These are phyloP conservation scores for Saccharum officinarum DNA, from an alignment of 176 grass and related monocot genomes.

Conservation along the genomic window DNA sequence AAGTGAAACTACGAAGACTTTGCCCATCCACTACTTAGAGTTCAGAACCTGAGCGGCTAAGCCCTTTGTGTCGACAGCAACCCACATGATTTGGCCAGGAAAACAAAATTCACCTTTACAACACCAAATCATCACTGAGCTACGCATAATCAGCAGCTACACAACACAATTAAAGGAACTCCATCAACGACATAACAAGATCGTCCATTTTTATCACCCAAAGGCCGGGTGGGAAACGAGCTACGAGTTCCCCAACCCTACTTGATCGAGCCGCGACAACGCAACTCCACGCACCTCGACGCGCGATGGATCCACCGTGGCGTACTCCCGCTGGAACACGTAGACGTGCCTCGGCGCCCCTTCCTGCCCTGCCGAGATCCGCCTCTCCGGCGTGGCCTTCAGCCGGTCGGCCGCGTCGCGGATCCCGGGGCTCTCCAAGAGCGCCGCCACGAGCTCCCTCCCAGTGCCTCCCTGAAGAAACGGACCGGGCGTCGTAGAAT, in stretches of 20 bases:
- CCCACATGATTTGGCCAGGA: background rate
- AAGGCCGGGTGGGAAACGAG: background rate
- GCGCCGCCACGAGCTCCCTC: conserved; percentile 55
- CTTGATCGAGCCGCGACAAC: background rate
- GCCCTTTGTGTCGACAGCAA: background rate
- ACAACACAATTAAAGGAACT: background rate
- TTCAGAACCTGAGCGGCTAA: background rate
- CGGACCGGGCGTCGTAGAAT: background rate
- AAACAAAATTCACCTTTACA: background rate
- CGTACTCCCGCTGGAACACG: conserved; percentile 89
- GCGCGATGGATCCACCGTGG: conserved; percentile 73
- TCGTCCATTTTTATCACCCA: background rate
- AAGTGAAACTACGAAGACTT: background rate
- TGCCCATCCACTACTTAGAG: background rate
- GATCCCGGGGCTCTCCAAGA: conserved; percentile 52
- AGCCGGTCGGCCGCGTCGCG: conserved; percentile 52
- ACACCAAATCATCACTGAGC: background rate
- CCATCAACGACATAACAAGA: background rate
- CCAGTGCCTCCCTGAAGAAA: conserved; percentile 29
- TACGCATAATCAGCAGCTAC: background rate
- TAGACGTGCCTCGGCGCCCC: conserved; percentile 55
- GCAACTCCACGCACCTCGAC: conserved; percentile 49
- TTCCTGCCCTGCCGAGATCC: conserved; percentile 43
- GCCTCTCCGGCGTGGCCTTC: conserved; percentile 46
- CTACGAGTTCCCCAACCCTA: background rate